Percentiles rank a stretch among this genome's conserved stretches.
These are phyloP conservation scores for Acorus gramineus DNA, from an alignment of 106 monocot species.

Conservation along the genomic window DNA sequence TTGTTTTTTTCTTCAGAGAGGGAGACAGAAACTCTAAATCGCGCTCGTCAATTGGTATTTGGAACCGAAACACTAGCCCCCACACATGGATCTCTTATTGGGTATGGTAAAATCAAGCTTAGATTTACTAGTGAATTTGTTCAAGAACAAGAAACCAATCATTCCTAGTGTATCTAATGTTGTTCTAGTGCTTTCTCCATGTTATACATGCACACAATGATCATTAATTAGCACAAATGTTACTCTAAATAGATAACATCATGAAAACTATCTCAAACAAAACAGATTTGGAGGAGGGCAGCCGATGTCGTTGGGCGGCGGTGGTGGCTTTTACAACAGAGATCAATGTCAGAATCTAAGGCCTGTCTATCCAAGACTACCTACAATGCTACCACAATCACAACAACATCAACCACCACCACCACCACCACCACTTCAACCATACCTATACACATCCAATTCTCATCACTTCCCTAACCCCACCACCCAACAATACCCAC, in stretches of 20 bases:
- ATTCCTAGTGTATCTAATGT: too few species aligned
- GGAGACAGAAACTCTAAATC: conserved; percentile 94
- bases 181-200: too few species aligned
- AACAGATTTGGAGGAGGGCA: conserved; percentile 24
- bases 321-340: neutral
- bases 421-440: conserved; percentile 14
- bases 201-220: too few species aligned
- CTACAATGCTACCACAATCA: neutral
- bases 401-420: conserved; percentile 5
- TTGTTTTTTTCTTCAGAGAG: conserved; percentile 43
- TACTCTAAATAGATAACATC: too few species aligned
- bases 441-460: conserved; percentile 22
- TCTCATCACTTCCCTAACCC: neutral
- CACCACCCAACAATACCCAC: conserved; percentile 17
- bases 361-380: conserved; percentile 52
- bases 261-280: too few species aligned
- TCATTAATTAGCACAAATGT: too few species aligned
- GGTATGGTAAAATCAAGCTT: conserved; percentile 24
- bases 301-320: conserved; percentile 16
- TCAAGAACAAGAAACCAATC: too few species aligned
- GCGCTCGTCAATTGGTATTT: conserved; percentile 88
- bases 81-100: conserved; percentile 40
- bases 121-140: conserved; percentile 19
- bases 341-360: conserved; percentile 45
- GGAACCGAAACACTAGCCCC: conserved; percentile 49